Conservation (phyloP, 2,329 filamentous ascomycete species). For the Fusarium guadeloupense region DNA sequence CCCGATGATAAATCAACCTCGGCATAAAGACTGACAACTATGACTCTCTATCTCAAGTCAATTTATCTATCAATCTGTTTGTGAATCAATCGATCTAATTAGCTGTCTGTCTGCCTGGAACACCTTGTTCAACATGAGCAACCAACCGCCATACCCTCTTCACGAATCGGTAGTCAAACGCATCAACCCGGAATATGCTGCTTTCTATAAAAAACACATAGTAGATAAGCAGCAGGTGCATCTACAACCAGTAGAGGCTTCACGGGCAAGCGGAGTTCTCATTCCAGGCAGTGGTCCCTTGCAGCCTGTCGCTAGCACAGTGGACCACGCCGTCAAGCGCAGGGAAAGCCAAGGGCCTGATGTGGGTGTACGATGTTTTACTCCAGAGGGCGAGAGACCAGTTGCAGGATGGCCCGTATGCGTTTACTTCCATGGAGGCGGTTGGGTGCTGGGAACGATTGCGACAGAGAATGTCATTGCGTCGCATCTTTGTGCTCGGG, state of each 20-base stretch:
- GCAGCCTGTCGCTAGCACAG: neutral
- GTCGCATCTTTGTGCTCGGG: constrained; percentile 5
- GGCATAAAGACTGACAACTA: too few species aligned
- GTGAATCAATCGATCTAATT: too few species aligned
- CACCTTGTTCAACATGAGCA: neutral
- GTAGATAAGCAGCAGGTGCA: constrained; percentile 19
- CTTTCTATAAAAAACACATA: constrained; percentile 15
- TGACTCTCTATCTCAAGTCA: too few species aligned
- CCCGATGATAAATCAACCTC: too few species aligned
- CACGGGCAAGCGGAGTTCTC: neutral
- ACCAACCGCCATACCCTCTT: constrained; percentile 3
- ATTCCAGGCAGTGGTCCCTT: constrained; percentile 4
- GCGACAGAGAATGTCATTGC: constrained; percentile 16
- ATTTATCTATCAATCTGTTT: too few species aligned
- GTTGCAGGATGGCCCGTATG: constrained; percentile 11
- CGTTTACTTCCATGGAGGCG: constrained; percentile 15
- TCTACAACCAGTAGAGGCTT: constrained; percentile 5
- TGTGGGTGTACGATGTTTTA: constrained; percentile 3
- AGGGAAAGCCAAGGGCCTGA: constrained; percentile 9
- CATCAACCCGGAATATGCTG: constrained; percentile 6
- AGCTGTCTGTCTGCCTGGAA: too few species aligned
- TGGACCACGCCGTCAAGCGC: neutral
- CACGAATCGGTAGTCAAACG: neutral
- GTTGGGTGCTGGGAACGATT: constrained; percentile 16
- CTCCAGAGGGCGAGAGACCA: neutral